Evolutionary conservation across 441 rosid species (phyloP).

Genomic region (Jatropha podagrica): DNA sequence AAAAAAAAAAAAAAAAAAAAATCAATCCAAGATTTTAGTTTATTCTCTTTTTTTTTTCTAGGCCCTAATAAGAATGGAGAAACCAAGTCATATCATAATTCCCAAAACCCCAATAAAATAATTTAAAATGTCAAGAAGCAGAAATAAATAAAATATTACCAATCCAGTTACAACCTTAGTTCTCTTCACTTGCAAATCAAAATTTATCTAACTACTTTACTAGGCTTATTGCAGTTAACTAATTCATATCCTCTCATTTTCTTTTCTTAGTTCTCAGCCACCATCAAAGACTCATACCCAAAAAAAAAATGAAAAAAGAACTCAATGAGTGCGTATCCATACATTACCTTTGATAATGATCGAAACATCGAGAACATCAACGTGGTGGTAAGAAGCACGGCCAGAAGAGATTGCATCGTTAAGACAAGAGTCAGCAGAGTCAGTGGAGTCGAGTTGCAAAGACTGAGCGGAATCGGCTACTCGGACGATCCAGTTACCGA

Average conservation of each 20-base stretch:
- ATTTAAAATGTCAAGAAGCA: background rate
- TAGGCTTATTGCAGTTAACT: background rate
- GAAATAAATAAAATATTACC: background rate
- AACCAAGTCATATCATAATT: no score
- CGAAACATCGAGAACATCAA: constrained; percentile 63
- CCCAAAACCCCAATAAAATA: background rate
- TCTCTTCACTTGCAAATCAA: constrained; percentile 4
- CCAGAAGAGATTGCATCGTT: constrained; percentile 60
- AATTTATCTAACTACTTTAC: background rate
- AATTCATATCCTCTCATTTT: background rate
- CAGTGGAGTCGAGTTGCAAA: constrained; percentile 42
- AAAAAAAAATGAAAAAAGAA: background rate
- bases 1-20: background rate
- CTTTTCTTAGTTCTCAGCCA: constrained; percentile 3
- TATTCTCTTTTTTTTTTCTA: background rate
- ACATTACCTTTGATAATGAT: constrained; percentile 50
- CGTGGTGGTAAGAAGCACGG: constrained; percentile 55
- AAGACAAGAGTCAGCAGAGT: constrained; percentile 54
- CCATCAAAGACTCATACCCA: background rate
- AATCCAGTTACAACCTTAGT: background rate
- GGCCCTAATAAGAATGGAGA: background rate
- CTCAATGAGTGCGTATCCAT: background rate
- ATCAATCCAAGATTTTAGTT: background rate
- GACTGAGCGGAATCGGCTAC: constrained; percentile 66
- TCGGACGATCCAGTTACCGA: constrained; percentile 73